Percentiles rank a stretch among this genome's conserved stretches.
Evolutionary conservation across 441 rosid species (phyloP).

Genomic region (Aquilaria agallochum): DNA sequence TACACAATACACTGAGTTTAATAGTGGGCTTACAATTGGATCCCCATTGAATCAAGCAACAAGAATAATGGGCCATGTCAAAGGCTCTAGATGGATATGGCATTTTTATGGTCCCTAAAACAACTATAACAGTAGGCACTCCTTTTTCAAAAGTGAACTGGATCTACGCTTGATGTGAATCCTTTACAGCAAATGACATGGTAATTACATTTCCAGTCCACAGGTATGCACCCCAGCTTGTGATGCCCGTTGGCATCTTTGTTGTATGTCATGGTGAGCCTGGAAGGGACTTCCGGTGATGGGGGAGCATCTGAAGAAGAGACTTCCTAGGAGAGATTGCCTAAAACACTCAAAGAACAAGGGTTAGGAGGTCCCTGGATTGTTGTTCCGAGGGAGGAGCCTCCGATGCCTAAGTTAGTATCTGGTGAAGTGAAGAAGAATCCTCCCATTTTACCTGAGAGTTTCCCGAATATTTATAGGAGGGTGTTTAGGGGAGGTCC

Average conservation of each 20-base stretch:
- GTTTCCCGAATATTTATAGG: too few relatives aligned
- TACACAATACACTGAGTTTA: not conserved
- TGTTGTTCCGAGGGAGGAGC: too few relatives aligned
- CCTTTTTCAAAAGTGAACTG: constrained; percentile 73
- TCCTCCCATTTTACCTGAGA: too few relatives aligned
- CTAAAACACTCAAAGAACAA: too few relatives aligned
- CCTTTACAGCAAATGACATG: constrained; percentile 74
- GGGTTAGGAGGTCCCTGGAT: too few relatives aligned
- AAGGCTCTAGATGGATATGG: constrained; percentile 64
- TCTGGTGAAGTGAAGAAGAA: too few relatives aligned
- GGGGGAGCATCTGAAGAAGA: too few relatives aligned
- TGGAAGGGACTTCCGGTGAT: too few relatives aligned
- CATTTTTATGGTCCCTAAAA: constrained; percentile 59
- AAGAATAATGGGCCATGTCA: constrained; percentile 72
- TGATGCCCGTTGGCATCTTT: not conserved
- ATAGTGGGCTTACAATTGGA: constrained; percentile 19
- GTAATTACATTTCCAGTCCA: constrained; percentile 66
- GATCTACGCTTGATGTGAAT: constrained; percentile 69
- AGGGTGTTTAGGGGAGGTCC: too few relatives aligned
- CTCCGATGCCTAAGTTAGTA: too few relatives aligned
- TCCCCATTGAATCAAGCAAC: constrained; percentile 70
- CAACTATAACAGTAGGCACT: constrained; percentile 70
- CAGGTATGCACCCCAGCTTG: constrained; percentile 48
- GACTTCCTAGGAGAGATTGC: too few relatives aligned
- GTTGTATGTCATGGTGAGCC: too few relatives aligned